These are phyloP conservation scores for Penstemon newberryi DNA, from an alignment of 257 asterid species.

Conservation along the genomic window DNA sequence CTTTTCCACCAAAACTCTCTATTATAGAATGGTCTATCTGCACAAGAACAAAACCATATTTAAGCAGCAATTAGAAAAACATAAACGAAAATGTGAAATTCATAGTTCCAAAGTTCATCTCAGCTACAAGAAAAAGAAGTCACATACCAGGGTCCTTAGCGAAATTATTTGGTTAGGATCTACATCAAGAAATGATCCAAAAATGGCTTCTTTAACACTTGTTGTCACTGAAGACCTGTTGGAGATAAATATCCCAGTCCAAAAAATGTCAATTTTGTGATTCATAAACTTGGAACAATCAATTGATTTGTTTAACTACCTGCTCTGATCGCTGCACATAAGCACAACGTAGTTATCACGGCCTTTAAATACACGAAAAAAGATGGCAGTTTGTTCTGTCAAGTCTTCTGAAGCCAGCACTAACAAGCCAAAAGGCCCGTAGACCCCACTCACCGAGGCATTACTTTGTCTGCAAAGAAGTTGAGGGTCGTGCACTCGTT, in stretches of 20 bases:
- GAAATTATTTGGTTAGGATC: slow-evolving; percentile 46
- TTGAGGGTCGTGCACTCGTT: slow-evolving; percentile 31
- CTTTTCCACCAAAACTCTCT: slow-evolving; percentile 91
- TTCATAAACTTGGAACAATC: background rate
- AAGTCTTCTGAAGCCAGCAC: slow-evolving; percentile 43
- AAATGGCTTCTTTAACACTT: slow-evolving; percentile 35
- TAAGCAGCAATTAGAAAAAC: background rate
- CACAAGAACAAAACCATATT: too few species aligned
- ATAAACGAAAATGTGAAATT: too few species aligned
- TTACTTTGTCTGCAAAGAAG: slow-evolving; percentile 35
- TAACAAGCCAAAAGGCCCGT: slow-evolving; percentile 54
- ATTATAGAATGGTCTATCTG: slow-evolving; percentile 89
- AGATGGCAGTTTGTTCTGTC: slow-evolving; percentile 50
- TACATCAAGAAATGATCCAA: slow-evolving; percentile 50
- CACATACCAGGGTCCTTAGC: slow-evolving; percentile 44
- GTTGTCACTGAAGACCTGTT: slow-evolving; percentile 46
- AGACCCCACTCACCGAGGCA: slow-evolving; percentile 35
- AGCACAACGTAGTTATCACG: slow-evolving; percentile 38
- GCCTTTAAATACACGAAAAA: slow-evolving; percentile 40
- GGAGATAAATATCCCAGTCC: background rate
- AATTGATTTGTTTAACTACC: slow-evolving; percentile 25
- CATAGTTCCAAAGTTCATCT: too few species aligned
- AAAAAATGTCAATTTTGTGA: background rate
- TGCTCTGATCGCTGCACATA: slow-evolving; percentile 61
- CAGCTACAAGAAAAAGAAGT: slow-evolving; percentile 36